Evolutionary conservation across 2,329 filamentous ascomycete genomes (phyloP).

Genomic region (Stagonosporopsis vannaccii): DNA sequence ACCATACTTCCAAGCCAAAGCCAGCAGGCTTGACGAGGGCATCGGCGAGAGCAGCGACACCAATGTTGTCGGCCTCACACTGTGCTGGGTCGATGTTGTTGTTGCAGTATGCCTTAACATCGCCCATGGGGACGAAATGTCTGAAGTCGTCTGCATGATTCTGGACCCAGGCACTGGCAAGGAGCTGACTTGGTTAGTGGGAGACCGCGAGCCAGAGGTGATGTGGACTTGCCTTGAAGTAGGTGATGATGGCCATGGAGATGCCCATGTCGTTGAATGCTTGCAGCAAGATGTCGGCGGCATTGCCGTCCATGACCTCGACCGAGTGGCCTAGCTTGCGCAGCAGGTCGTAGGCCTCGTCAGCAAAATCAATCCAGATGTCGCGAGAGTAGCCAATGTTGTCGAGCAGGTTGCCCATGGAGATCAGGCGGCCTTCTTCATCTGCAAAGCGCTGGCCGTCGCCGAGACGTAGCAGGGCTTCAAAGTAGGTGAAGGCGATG

Average conservation of each 20-base stretch:
- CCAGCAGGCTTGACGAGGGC: constrained; percentile 80
- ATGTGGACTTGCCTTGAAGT: constrained; percentile 65
- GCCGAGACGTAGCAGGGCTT: constrained; percentile 75
- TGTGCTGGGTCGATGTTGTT: constrained; percentile 75
- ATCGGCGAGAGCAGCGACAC: constrained; percentile 77
- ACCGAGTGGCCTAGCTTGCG: constrained; percentile 67
- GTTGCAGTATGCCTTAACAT: constrained; percentile 73
- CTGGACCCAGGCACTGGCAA: constrained; percentile 87
- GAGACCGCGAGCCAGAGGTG: neutral
- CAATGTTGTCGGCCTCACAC: constrained; percentile 90
- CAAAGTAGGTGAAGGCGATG: constrained; percentile 91
- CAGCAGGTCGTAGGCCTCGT: constrained; percentile 75
- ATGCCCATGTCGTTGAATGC: constrained; percentile 76
- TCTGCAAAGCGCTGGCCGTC: constrained; percentile 70
- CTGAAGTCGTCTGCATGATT: constrained; percentile 73
- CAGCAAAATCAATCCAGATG: constrained; percentile 83
- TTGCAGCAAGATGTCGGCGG: constrained; percentile 63
- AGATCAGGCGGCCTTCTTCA: constrained; percentile 76
- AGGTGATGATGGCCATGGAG: constrained; percentile 83
- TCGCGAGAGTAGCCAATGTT: constrained; percentile 72
- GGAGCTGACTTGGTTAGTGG: constrained; percentile 61
- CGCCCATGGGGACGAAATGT: constrained; percentile 67
- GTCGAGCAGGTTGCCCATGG: constrained; percentile 73
- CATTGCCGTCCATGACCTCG: constrained; percentile 58
- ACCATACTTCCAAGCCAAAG: constrained; percentile 85